phyloP scores from a whole-genome alignment of 2,329 filamentous ascomycete genomes.

The Colletotrichum melonis region DNA sequence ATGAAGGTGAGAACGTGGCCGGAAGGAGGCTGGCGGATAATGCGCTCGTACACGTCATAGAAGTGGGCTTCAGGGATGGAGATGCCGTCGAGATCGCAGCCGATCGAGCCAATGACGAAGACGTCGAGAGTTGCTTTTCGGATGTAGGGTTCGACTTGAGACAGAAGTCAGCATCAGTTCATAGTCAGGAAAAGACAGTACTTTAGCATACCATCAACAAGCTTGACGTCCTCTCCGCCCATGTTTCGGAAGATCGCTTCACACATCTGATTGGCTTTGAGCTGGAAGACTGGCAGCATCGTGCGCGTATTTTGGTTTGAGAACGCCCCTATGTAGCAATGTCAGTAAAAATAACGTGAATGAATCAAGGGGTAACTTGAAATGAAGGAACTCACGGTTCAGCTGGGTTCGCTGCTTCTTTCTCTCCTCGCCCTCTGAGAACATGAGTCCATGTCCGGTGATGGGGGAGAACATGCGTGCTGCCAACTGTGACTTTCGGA shows the following conservation, averaged over 20 bases:
- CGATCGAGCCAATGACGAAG: slow-evolving; percentile 47
- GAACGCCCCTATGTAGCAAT: slow-evolving; percentile 42
- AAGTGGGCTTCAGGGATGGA: slow-evolving; percentile 40
- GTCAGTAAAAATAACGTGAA: not conserved
- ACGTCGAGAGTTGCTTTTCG: slow-evolving; percentile 48
- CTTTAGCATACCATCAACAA: slow-evolving; percentile 41
- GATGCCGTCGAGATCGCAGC: slow-evolving; percentile 46
- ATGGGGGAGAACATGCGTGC: slow-evolving; percentile 48
- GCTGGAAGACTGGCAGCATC: slow-evolving; percentile 50
- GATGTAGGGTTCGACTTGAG: slow-evolving; percentile 41
- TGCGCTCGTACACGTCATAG: slow-evolving; percentile 43
- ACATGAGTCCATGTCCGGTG: slow-evolving; percentile 48
- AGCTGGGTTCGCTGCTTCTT: slow-evolving; percentile 48
- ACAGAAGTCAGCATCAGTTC: not conserved
- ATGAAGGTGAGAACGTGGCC: slow-evolving; percentile 45
- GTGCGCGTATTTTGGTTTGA: slow-evolving; percentile 49
- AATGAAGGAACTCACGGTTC: slow-evolving; percentile 31
- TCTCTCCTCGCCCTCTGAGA: slow-evolving; percentile 50
- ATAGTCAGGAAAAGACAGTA: too few species aligned
- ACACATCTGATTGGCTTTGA: slow-evolving; percentile 44
- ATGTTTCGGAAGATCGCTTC: slow-evolving; percentile 44
- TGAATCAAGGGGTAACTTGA: not conserved
- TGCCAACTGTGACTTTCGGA: slow-evolving; percentile 50
- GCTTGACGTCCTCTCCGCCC: slow-evolving; percentile 33
- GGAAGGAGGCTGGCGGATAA: slow-evolving; percentile 44